Evolutionary conservation across 192 early-diverging fungal species (phyloP), one percentile per base, ranked within the genome.

Genomic region (Funneliformis mosseae): DNA sequence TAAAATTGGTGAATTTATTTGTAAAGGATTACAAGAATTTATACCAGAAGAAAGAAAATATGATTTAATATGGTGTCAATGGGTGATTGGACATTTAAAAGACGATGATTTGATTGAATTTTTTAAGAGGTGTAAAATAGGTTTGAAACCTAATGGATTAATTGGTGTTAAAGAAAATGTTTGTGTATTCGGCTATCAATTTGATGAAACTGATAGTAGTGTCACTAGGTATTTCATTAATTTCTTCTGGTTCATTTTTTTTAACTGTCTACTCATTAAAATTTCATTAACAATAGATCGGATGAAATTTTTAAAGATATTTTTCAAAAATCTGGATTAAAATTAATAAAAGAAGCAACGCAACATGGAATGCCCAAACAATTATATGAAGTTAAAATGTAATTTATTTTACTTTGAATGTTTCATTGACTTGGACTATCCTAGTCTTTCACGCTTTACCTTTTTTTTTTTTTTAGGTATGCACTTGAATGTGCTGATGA

Each of bases 31-130:
- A 76, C 97, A 99, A 82, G 88, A 91, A 25, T 97, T 97, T 80
- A 82, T 78, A 18, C 93, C 94, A 0, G 87, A 90, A 41, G 77
- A 86, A 25, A 86, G 84, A 1, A 86, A 90, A 23, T 99, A 98
- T 85, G 95, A 97, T 78, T 85, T 96, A n/a, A 95, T 99, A 45
- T 99, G 97, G 97, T 96, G 93, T 82, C 97, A 99, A 85, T 99
- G 97, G 97, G 96, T 98, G 2, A 85, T 99, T 28, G 92, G 94
- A 28, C 96, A 98, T 85, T 88, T 98, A 77, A 97, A 93, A 4
- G 95, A 98, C 81, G 92, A 93, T 25, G 94, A 99, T 81, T 83
- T 99, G 50, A 86, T 96, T 7, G 85, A 87, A 0, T 98, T 97
- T 82, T 95, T 99, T 63, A 74, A 88, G 76, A 81, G 95, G 38